These are phyloP conservation scores for Cryomyces antarcticus DNA, from an alignment of 495 filamentous ascomycete genomes.

Conservation along the genomic window DNA sequence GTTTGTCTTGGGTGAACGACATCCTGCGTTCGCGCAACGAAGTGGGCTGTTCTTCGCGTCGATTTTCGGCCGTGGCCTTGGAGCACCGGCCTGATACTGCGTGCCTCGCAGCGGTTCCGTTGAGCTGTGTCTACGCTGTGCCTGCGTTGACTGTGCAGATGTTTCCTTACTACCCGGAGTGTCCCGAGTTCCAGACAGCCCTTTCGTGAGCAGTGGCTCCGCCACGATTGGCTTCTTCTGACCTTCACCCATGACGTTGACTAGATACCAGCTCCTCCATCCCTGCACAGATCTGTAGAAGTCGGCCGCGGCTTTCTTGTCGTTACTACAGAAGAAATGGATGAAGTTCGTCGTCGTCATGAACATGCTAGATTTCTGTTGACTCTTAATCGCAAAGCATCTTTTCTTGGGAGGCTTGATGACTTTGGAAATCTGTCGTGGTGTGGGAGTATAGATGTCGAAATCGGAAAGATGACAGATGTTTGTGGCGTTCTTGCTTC, in stretches of 20 bases:
- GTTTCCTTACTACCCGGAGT: not conserved
- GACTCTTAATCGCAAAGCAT: conserved; percentile 81
- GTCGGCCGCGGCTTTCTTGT: conserved; percentile 36
- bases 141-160: too few relatives aligned
- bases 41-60: not conserved
- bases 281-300: conserved; percentile 52
- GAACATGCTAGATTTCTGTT: conserved; percentile 78
- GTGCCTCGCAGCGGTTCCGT: not conserved
- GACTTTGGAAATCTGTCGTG: conserved; percentile 26
- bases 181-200: not conserved
- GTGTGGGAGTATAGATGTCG: conserved; percentile 64
- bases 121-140: too few relatives aligned
- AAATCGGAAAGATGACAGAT: conserved; percentile 86
- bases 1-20: conserved; percentile 19
- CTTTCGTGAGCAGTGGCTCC: not conserved
- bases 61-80: not conserved
- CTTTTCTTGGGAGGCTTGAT: conserved; percentile 37
- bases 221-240: conserved; percentile 7
- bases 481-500: conserved; percentile 37
- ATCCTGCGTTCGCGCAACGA: conserved; percentile 7
- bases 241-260: conserved; percentile 39
- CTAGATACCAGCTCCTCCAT: conserved; percentile 82
- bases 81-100: not conserved
- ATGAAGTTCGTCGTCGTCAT: conserved; percentile 64
- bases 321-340: conserved; percentile 75